phyloP scores from a whole-genome alignment of 1,139 yeast genomes.

The Yarrowia galli region DNA sequence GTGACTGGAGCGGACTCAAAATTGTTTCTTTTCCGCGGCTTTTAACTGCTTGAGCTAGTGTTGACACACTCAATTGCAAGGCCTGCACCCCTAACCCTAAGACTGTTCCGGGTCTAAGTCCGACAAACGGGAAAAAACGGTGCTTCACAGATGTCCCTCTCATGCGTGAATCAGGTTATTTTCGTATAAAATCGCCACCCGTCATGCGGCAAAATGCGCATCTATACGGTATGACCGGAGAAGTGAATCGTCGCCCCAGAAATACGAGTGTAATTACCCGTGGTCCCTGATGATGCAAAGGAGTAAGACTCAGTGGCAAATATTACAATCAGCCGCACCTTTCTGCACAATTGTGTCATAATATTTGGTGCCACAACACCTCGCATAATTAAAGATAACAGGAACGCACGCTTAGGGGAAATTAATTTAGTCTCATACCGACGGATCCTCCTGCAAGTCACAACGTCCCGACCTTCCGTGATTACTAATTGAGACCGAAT shows the following conservation, averaged over 20 bases:
- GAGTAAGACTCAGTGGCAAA: background rate
- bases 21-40: conserved; percentile 25
- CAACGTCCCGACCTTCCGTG: background rate
- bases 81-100: conserved; percentile 11
- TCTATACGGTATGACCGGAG: background rate
- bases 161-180: background rate
- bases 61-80: background rate
- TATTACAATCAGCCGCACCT: background rate
- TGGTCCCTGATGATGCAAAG: background rate
- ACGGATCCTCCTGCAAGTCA: background rate
- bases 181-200: conserved; percentile 2
- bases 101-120: conserved; percentile 1
- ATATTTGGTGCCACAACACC: background rate
- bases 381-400: background rate
- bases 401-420: background rate
- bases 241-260: too few species aligned
- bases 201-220: background rate
- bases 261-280: background rate
- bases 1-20: conserved; percentile 21
- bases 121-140: conserved; percentile 20
- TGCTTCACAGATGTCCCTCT: background rate
- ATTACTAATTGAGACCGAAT: background rate
- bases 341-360: background rate
- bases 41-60: conserved; percentile 33
- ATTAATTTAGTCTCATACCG: background rate